phyloP scores from a whole-genome alignment of 441 rosid species.

The Populus tomentosa region DNA sequence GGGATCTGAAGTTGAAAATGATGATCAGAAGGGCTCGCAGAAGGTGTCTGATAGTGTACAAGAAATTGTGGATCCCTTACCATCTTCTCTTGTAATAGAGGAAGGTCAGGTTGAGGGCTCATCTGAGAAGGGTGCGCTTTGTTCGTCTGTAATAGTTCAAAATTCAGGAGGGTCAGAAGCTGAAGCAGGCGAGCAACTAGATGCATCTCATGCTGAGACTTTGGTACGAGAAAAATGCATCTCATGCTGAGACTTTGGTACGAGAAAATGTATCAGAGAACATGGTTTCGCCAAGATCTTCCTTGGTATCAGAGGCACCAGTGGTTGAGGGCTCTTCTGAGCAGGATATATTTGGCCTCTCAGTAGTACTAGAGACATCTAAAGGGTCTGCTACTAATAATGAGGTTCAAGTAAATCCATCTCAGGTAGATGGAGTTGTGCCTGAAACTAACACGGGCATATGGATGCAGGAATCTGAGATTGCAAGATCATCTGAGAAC shows the following conservation, averaged over 20 bases:
- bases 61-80: not conserved
- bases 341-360: not conserved
- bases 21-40: not conserved
- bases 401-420: not conserved
- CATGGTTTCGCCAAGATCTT: not conserved
- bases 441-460: not conserved
- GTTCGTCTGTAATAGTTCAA: not conserved
- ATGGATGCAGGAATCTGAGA: conserved; percentile 3
- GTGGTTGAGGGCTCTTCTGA: not conserved
- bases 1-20: conserved; percentile 1
- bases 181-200: not conserved
- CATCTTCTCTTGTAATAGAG: conserved; percentile 6
- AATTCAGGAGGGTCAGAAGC: conserved; percentile 1
- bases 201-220: too few relatives aligned
- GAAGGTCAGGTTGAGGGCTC: conserved; percentile 3
- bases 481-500: not conserved
- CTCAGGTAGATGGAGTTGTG: not conserved
- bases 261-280: conserved; percentile 4
- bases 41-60: not conserved
- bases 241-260: not conserved
- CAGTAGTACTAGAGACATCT: not conserved
- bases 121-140: not conserved
- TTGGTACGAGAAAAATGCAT: too few relatives aligned
- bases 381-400: not conserved
- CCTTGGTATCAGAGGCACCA: not conserved